Percentiles rank a stretch among this genome's conserved stretches.
phyloP scores from a whole-genome alignment of 371 early-diverging fungal genomes.

The Batkoa obscura region DNA sequence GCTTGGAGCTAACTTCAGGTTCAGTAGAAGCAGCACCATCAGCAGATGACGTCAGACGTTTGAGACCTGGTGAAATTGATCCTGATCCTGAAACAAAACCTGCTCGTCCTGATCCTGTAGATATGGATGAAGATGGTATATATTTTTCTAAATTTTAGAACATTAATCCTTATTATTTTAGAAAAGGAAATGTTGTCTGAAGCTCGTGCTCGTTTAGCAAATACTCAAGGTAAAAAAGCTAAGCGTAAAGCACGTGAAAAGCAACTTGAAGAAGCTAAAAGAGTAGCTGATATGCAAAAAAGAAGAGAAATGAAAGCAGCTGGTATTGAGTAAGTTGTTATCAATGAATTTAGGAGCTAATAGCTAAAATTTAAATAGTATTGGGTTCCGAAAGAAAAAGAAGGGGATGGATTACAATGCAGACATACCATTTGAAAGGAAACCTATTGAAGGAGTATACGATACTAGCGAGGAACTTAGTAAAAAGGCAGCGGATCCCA shows the following conservation, averaged over 20 bases:
- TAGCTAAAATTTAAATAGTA: neutral
- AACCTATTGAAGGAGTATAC: constrained; percentile 75
- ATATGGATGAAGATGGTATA: constrained; percentile 94
- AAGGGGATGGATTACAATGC: constrained; percentile 85
- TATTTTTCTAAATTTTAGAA: neutral
- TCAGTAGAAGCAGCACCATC: constrained; percentile 49
- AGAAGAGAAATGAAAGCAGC: constrained; percentile 90
- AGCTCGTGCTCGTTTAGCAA: constrained; percentile 93
- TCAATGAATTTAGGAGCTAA: neutral
- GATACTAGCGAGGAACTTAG: constrained; percentile 72
- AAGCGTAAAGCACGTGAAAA: constrained; percentile 95
- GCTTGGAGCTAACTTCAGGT: constrained; percentile 41
- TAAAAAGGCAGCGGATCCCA: constrained; percentile 28
- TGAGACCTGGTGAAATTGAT: constrained; percentile 92
- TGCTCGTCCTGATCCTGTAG: constrained; percentile 93
- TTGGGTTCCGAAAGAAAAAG: constrained; percentile 36
- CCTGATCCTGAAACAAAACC: constrained; percentile 93
- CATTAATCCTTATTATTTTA: constrained; percentile 4
- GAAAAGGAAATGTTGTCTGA: constrained; percentile 98
- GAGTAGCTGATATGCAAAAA: constrained; percentile 80
- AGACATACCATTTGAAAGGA: constrained; percentile 85
- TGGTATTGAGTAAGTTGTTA: constrained; percentile 45
- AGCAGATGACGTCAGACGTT: constrained; percentile 53
- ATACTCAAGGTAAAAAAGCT: constrained; percentile 97
- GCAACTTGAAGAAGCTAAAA: constrained; percentile 86